Evolutionary conservation across 805 yeast genomes (phyloP).

Genomic region (Saccharomycopsis sp.): DNA sequence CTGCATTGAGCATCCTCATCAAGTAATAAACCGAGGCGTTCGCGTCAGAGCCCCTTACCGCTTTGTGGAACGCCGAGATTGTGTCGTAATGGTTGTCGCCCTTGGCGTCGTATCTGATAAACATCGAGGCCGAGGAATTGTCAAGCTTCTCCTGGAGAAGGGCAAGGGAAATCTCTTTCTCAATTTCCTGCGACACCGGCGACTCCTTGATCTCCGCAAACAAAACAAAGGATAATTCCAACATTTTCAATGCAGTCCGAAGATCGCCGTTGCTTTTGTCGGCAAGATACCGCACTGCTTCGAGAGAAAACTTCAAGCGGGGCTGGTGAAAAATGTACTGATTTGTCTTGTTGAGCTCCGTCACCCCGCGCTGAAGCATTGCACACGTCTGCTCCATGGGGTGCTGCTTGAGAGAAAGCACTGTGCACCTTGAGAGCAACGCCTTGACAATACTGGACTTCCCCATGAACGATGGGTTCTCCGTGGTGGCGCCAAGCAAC

Average conservation of each 20-base stretch:
- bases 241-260: constrained; percentile 66
- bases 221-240: constrained; percentile 62
- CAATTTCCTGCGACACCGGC: constrained; percentile 5
- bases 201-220: constrained; percentile 26
- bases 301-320: constrained; percentile 33
- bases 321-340: constrained; percentile 41
- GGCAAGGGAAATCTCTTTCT: constrained; percentile 28
- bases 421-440: constrained; percentile 72
- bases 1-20: constrained; percentile 82
- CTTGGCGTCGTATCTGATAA: constrained; percentile 69
- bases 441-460: constrained; percentile 80
- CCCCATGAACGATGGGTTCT: constrained; percentile 83
- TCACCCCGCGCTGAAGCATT: constrained; percentile 51
- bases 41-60: constrained; percentile 81
- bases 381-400: constrained; percentile 37
- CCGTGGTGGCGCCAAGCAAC: constrained; percentile 95
- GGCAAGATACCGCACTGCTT: constrained; percentile 58
- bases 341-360: constrained; percentile 50
- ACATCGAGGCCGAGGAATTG: background rate
- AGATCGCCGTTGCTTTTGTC: constrained; percentile 83
- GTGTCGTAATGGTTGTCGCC: constrained; percentile 95
- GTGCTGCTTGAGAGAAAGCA: constrained; percentile 58
- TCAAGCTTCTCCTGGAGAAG: constrained; percentile 21
- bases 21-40: constrained; percentile 86
- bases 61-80: constrained; percentile 90